Evolutionary conservation across 1,139 yeast genomes (phyloP), one percentile per base, ranked within the genome.

Genomic region (Diutina rugosa): DNA sequence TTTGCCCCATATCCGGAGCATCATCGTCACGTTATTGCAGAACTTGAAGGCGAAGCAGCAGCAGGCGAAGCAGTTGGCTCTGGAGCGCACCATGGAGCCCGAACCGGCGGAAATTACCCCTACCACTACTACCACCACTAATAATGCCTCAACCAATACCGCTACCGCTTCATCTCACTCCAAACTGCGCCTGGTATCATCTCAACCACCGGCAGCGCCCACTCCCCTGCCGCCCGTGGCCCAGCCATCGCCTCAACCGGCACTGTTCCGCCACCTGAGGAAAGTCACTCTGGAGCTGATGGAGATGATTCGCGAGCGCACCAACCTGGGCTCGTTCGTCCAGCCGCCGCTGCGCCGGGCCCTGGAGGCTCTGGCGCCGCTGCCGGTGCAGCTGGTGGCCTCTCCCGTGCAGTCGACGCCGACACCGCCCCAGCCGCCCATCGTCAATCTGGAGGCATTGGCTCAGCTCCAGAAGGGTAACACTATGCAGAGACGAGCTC

Each of bases 401-500:
- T n/a, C 10, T 2, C 41, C 41, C 6, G n/a, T 35, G 14, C 41
- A 35, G 5, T 35, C 41, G 41, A 44, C 49, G 30, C 38, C 51
- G 9, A 28, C 16, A 8, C 38, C 35, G 21, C 51, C 16, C 8
- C 21, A 28, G 32, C 51, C 16, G n/a, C 51, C 32, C 7, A 49
- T 49, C 35, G 29, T 32, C n/a, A 32, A 30, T 5, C 44, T 28
- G 35, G 53, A 49, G 7, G 90, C 96, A 0, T 72, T 90, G 32
- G 76, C 84, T 0, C 90, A 88, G 61, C 74, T 91, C 26, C 96
- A 90, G 63, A 82, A 85, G 55, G 89, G 91, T 1, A 88, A 87
- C 58, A 86, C 87, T 1, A 71, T 93, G 53, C 96, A 87, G 70
- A 78, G 99, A 61, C 79, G 97, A 59, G 99, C 99, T 0, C 90